Conservation (phyloP, 371 early-diverging fungal genomes). For the Phascolomyces articulosus region DNA sequence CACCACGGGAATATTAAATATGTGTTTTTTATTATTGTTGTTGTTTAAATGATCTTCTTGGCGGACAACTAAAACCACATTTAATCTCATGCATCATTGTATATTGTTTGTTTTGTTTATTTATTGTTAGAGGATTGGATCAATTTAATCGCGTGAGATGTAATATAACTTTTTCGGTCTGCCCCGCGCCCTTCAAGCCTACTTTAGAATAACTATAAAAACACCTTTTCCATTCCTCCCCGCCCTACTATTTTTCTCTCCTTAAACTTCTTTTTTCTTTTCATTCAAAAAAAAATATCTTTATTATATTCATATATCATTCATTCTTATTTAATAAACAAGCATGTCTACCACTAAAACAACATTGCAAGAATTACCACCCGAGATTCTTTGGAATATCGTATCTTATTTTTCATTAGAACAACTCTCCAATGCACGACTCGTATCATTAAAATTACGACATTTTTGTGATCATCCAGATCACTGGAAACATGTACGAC, state of each 20-base stretch:
- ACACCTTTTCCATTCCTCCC: background rate
- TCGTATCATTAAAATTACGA: conserved; percentile 16
- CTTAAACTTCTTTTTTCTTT: background rate
- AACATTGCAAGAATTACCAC: conserved; percentile 15
- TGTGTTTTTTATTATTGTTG: no score
- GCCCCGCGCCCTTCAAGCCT: conserved; percentile 15
- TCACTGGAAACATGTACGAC: conserved; percentile 25
- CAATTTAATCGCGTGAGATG: conserved; percentile 1
- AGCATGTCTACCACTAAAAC: no score
- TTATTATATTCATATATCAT: conserved; percentile 3
- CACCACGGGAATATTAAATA: no score
- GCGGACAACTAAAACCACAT: no score
- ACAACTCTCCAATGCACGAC: conserved; percentile 23
- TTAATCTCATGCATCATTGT: background rate
- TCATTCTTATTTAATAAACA: background rate
- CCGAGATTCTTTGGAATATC: conserved; percentile 20
- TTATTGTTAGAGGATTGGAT: background rate
- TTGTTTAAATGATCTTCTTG: no score
- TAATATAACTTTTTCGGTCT: conserved; percentile 17
- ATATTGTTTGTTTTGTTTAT: background rate
- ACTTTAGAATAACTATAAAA: conserved; percentile 17
- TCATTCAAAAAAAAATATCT: background rate
- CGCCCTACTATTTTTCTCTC: background rate
- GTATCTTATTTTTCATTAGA: conserved; percentile 11
- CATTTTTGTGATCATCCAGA: conserved; percentile 31